Evolutionary conservation across 768 basidiomycete species (phyloP).

Genomic region (Symmetrospora coprosmae): DNA sequence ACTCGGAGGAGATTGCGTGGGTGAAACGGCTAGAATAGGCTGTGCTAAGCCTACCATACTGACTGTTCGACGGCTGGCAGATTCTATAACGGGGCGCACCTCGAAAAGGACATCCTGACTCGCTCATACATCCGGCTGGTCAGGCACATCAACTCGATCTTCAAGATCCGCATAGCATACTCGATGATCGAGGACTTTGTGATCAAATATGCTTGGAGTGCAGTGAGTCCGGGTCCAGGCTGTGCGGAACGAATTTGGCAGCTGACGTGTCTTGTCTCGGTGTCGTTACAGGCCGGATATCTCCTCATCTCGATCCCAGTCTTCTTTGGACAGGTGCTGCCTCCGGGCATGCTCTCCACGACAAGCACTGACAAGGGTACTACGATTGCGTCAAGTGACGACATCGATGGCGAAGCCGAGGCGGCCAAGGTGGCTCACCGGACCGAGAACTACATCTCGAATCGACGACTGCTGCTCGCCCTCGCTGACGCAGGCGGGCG

Average conservation of each 20-base stretch:
- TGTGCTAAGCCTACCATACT: no score
- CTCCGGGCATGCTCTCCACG: background rate
- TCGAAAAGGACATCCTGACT: slow-evolving; percentile 69
- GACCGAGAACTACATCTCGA: slow-evolving; percentile 72
- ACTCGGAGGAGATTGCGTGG: slow-evolving; percentile 82
- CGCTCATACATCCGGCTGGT: slow-evolving; percentile 64
- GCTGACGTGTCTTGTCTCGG: background rate
- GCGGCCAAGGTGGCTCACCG: slow-evolving; percentile 41
- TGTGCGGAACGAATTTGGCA: background rate
- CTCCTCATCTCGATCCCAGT: slow-evolving; percentile 79
- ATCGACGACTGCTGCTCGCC: slow-evolving; percentile 73
- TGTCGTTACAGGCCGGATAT: slow-evolving; percentile 49
- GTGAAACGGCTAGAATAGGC: no score
- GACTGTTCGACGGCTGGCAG: slow-evolving; percentile 40
- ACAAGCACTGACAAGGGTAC: background rate
- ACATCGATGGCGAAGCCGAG: background rate
- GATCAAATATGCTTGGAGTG: slow-evolving; percentile 92
- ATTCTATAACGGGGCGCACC: slow-evolving; percentile 76
- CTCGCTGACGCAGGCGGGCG: slow-evolving; percentile 93
- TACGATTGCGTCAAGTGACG: background rate
- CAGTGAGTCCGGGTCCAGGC: slow-evolving; percentile 37
- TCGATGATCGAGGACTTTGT: slow-evolving; percentile 93
- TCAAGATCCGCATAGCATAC: slow-evolving; percentile 83
- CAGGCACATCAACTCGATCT: slow-evolving; percentile 79
- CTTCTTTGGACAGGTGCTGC: slow-evolving; percentile 41